Percentiles rank a stretch among this genome's conserved stretches.
These are phyloP conservation scores for Abelmoschus esculentus DNA, from an alignment of 345 rosid genomes.

Conservation along the genomic window DNA sequence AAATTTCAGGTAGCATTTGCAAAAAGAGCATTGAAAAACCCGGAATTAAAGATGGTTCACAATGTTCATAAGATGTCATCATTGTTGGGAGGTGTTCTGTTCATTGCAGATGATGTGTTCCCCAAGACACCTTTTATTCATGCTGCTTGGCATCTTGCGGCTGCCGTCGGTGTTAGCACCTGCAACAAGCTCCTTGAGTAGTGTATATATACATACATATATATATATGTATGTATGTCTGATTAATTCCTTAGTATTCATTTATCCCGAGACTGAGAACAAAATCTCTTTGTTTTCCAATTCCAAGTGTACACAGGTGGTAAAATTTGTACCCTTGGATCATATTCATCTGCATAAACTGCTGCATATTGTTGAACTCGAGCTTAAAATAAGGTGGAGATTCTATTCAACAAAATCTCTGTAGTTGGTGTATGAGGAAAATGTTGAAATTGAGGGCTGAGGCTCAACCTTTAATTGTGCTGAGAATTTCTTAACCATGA, in stretches of 20 bases:
- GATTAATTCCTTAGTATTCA: not conserved
- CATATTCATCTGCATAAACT: too few species aligned
- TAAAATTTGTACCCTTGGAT: not conserved
- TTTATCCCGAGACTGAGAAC: not conserved
- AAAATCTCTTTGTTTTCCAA: not conserved
- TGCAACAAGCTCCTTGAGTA: constrained; percentile 90
- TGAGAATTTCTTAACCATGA: too few species aligned
- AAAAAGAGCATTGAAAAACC: constrained; percentile 63
- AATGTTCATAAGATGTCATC: constrained; percentile 85
- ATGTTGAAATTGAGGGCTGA: too few species aligned
- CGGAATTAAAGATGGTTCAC: constrained; percentile 67
- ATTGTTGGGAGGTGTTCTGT: constrained; percentile 66
- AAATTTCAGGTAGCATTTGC: constrained; percentile 69
- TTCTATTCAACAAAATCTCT: too few species aligned
- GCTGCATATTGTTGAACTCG: too few species aligned
- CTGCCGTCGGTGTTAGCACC: constrained; percentile 85
- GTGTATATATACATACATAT: not conserved
- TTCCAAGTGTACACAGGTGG: not conserved
- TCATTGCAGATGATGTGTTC: constrained; percentile 83
- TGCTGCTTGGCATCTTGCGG: constrained; percentile 98
- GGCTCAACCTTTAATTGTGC: too few species aligned
- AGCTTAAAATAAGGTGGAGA: too few species aligned
- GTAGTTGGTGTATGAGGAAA: too few species aligned
- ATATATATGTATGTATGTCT: not conserved
- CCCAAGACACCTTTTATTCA: constrained; percentile 72